Conservation (phyloP, 345 rosid genomes). For the Brassica incana region DNA sequence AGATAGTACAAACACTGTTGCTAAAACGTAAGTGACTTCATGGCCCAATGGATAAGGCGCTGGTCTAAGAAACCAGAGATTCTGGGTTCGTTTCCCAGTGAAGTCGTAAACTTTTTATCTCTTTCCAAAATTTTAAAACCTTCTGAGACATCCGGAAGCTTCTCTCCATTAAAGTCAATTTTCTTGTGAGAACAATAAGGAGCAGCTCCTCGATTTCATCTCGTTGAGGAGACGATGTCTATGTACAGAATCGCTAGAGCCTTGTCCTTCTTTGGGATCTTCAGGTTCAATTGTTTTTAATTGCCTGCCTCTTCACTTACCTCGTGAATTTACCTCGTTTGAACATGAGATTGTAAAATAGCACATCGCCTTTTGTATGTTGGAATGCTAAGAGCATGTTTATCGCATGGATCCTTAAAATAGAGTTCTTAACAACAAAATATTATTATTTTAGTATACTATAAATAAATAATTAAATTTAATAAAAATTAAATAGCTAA, state of each 20-base stretch:
- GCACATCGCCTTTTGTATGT: not conserved
- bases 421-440: too few relatives aligned
- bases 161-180: too few relatives aligned
- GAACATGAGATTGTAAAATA: not conserved
- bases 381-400: not conserved
- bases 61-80: slow-evolving; percentile 92
- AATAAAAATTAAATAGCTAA: too few relatives aligned
- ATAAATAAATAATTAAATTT: too few relatives aligned
- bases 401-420: too few relatives aligned
- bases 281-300: slow-evolving; percentile 43
- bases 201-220: not conserved
- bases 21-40: slow-evolving; percentile 26
- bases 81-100: slow-evolving; percentile 92
- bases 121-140: not conserved
- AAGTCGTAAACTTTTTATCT: slow-evolving; percentile 43
- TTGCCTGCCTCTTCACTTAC: not conserved
- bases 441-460: too few relatives aligned
- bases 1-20: too few relatives aligned
- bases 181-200: not conserved
- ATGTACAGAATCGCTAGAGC: slow-evolving; percentile 47
- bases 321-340: too few relatives aligned
- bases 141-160: not conserved
- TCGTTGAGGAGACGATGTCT: too few relatives aligned
- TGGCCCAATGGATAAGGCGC: slow-evolving; percentile 85
- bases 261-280: slow-evolving; percentile 57